Evolutionary conservation across 768 basidiomycete species (phyloP).

Genomic region (Kondoa subrosea): DNA sequence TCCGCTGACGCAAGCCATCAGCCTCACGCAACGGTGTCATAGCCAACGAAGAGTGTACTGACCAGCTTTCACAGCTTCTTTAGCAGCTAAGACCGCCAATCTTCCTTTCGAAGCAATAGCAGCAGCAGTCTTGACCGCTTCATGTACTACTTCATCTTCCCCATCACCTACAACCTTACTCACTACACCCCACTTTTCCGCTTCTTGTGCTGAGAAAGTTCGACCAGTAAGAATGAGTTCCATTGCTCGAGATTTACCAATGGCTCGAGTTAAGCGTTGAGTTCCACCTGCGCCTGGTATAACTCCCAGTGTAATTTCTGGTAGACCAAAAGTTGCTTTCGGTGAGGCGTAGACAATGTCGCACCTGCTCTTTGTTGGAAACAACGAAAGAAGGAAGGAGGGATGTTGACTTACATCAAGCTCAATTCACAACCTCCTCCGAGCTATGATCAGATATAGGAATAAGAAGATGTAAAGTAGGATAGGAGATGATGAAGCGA

Average conservation of each 20-base stretch:
- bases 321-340: conserved; percentile 82
- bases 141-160: conserved; percentile 62
- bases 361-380: conserved; percentile 32
- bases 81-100: conserved; percentile 64
- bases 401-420: conserved; percentile 54
- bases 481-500: conserved; percentile 18
- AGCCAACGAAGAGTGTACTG: conserved; percentile 23
- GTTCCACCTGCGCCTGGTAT: conserved; percentile 92
- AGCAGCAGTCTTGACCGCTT: conserved; percentile 64
- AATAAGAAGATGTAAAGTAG: background rate
- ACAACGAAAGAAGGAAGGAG: too few relatives aligned
- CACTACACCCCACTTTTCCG: conserved; percentile 71
- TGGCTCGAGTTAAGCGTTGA: conserved; percentile 63
- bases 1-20: conserved; percentile 41
- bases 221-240: conserved; percentile 82
- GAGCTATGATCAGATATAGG: conserved; percentile 41
- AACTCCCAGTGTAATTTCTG: conserved; percentile 85
- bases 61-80: conserved; percentile 89
- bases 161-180: conserved; percentile 61
- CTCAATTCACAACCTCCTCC: conserved; percentile 96
- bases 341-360: conserved; percentile 87
- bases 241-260: conserved; percentile 90
- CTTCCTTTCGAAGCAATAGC: conserved; percentile 65
- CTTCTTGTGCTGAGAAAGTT: conserved; percentile 60
- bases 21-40: background rate